phyloP scores from a whole-genome alignment of 2,329 filamentous ascomycete species.

The Ophiosphaerella narmari region DNA sequence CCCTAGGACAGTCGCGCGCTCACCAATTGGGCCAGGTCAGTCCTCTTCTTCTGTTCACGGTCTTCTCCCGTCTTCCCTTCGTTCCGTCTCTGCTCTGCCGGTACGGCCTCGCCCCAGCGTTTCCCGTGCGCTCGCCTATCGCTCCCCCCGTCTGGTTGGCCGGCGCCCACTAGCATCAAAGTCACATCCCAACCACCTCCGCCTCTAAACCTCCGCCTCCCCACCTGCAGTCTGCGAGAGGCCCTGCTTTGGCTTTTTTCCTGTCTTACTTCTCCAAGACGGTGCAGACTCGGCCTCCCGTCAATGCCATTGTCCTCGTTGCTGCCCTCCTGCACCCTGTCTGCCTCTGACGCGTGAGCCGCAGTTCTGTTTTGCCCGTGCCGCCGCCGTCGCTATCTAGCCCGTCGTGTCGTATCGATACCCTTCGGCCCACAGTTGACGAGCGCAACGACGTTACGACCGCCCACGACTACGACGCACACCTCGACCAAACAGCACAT shows the following conservation, averaged over 20 bases:
- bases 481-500: constrained; percentile 25
- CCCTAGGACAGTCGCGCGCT: constrained; percentile 21
- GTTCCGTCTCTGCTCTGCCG: neutral
- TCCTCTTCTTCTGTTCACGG: neutral
- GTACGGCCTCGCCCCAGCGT: constrained; percentile 20
- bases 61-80: constrained; percentile 7
- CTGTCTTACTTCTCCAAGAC: constrained; percentile 28
- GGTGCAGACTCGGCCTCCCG: constrained; percentile 17
- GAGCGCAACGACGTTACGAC: constrained; percentile 42
- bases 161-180: constrained; percentile 43
- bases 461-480: constrained; percentile 26
- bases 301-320: constrained; percentile 9
- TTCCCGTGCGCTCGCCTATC: constrained; percentile 48
- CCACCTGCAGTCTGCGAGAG: constrained; percentile 35
- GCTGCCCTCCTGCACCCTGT: neutral
- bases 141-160: constrained; percentile 37
- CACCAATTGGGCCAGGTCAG: constrained; percentile 30
- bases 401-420: constrained; percentile 22
- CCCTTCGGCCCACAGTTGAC: constrained; percentile 38
- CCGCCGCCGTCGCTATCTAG: constrained; percentile 28
- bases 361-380: constrained; percentile 27
- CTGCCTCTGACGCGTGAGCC: constrained; percentile 30
- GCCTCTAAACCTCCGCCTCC: constrained; percentile 46
- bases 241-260: constrained; percentile 24
- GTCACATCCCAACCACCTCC: constrained; percentile 50